A percentile compares a stretch with the other conserved stretches of the same genome.
These are phyloP conservation scores for Cynanchum wilfordii DNA, from an alignment of 257 asterid genomes.

Conservation along the genomic window DNA sequence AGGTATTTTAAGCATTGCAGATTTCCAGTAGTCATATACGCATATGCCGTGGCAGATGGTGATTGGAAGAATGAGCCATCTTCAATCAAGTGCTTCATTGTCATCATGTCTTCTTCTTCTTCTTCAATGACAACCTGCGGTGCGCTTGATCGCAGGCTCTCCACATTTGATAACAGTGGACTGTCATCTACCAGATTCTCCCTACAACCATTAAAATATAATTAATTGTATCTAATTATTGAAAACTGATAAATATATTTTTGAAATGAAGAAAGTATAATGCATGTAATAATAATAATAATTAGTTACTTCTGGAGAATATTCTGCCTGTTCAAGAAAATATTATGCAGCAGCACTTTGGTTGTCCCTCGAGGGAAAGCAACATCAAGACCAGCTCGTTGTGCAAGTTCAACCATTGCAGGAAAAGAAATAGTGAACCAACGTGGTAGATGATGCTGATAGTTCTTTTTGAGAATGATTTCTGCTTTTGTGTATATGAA, in stretches of 20 bases:
- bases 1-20: constrained; percentile 30
- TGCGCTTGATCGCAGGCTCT: constrained; percentile 27
- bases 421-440: constrained; percentile 49
- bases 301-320: constrained; percentile 27
- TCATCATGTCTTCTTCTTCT: constrained; percentile 1
- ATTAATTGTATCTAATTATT: too few relatives aligned
- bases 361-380: constrained; percentile 20
- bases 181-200: constrained; percentile 23
- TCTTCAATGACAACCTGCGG: neutral
- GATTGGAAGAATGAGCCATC: constrained; percentile 49
- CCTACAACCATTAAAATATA: constrained; percentile 13
- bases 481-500: constrained; percentile 32
- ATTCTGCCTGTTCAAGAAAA: constrained; percentile 27
- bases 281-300: too few relatives aligned
- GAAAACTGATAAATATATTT: too few relatives aligned
- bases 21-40: constrained; percentile 37
- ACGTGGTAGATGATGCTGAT: constrained; percentile 28
- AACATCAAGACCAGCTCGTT: constrained; percentile 24
- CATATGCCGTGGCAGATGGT: constrained; percentile 51
- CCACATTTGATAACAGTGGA: constrained; percentile 36
- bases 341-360: constrained; percentile 10
- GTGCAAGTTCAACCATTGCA: constrained; percentile 39
- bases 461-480: constrained; percentile 20
- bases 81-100: constrained; percentile 15
- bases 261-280: too few relatives aligned